Evolutionary conservation across 257 asterid genomes (phyloP).

Genomic region (Scutellaria baicalensis): DNA sequence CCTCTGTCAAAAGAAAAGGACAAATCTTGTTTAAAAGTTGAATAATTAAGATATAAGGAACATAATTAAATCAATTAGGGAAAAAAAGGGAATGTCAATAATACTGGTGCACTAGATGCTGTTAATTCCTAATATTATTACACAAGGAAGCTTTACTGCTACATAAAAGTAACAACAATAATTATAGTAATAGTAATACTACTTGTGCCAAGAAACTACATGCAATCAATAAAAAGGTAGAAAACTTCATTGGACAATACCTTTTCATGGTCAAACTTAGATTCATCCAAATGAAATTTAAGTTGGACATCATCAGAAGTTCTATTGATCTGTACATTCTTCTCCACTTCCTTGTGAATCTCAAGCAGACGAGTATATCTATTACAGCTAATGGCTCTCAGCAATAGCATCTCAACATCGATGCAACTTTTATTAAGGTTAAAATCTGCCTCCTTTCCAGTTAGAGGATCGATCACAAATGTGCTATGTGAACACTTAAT

Average conservation of each 20-base stretch:
- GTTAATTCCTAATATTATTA: background rate
- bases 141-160: background rate
- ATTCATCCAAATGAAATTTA: slow-evolving; percentile 43
- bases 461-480: slow-evolving; percentile 82
- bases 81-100: background rate
- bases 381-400: slow-evolving; percentile 78
- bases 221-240: background rate
- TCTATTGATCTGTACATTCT: slow-evolving; percentile 61
- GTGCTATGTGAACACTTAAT: slow-evolving; percentile 86
- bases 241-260: slow-evolving; percentile 17
- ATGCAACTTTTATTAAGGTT: slow-evolving; percentile 71
- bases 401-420: slow-evolving; percentile 82
- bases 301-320: slow-evolving; percentile 79
- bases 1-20: slow-evolving; percentile 32
- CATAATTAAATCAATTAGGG: background rate
- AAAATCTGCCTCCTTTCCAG: slow-evolving; percentile 82
- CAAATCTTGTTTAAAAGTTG: background rate
- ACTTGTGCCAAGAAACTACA: slow-evolving; percentile 3
- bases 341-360: slow-evolving; percentile 80
- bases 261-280: slow-evolving; percentile 38
- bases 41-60: background rate
- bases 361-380: slow-evolving; percentile 91
- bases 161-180: background rate
- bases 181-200: background rate
- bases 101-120: background rate